Conservation (phyloP, 345 rosid species). For the Schrenkiella parvula region DNA sequence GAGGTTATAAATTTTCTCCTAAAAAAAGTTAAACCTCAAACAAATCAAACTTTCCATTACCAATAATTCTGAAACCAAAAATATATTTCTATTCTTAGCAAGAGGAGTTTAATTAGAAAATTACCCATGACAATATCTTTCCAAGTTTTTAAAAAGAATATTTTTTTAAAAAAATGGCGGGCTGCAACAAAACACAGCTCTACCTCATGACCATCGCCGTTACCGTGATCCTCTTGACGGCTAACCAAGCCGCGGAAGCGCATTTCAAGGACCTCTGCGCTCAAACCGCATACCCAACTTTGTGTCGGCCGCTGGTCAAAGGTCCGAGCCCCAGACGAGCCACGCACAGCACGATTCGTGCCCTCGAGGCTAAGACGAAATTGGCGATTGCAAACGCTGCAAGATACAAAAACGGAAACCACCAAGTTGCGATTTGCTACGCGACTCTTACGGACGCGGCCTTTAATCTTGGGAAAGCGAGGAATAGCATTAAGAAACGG, state of each 20-base stretch:
- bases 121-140: not conserved
- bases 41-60: not conserved
- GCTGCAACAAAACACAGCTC: slow-evolving; percentile 18
- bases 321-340: slow-evolving; percentile 23
- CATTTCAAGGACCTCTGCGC: not conserved
- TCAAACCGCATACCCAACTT: slow-evolving; percentile 23
- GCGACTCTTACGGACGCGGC: slow-evolving; percentile 16
- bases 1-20: slow-evolving; percentile 13
- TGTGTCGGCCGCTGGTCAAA: slow-evolving; percentile 23
- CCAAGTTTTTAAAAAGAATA: not conserved
- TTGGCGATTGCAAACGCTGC: not conserved
- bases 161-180: not conserved
- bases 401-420: not conserved
- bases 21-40: slow-evolving; percentile 22
- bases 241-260: slow-evolving; percentile 12
- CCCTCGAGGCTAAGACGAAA: slow-evolving; percentile 17
- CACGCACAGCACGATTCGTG: slow-evolving; percentile 11
- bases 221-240: not conserved
- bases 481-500: slow-evolving; percentile 7
- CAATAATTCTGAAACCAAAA: slow-evolving; percentile 4
- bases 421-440: not conserved
- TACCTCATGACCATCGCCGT: not conserved
- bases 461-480: slow-evolving; percentile 15
- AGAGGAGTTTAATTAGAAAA: not conserved
- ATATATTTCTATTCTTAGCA: slow-evolving; percentile 4